Percentiles rank a stretch among this genome's conserved stretches.
phyloP scores from a whole-genome alignment of 495 filamentous ascomycete species.

The Aspergillus baeticus region DNA sequence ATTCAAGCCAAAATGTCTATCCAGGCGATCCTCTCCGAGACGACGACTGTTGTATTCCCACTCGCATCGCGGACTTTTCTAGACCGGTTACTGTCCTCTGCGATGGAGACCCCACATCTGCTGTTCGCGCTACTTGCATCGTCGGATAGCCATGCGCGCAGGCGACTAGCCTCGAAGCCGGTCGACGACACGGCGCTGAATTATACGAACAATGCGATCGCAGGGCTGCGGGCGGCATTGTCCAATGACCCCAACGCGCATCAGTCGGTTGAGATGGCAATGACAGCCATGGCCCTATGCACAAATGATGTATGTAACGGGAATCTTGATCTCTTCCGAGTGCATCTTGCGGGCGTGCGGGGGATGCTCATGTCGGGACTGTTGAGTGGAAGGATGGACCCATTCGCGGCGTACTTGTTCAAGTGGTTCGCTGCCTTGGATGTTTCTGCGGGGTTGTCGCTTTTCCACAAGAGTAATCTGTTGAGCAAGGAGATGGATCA shows the following conservation, averaged over 20 bases:
- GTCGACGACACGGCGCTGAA: slow-evolving; percentile 14
- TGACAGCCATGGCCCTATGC: slow-evolving; percentile 33
- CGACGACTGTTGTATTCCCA: slow-evolving; percentile 28
- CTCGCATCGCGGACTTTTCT: slow-evolving; percentile 26
- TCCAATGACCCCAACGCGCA: slow-evolving; percentile 11
- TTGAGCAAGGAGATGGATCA: not conserved
- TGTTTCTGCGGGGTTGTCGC: slow-evolving; percentile 25
- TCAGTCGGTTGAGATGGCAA: slow-evolving; percentile 20
- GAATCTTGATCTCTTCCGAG: slow-evolving; percentile 28
- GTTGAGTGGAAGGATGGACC: slow-evolving; percentile 5
- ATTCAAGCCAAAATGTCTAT: slow-evolving; percentile 27
- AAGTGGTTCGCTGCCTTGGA: slow-evolving; percentile 36
- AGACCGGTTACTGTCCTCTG: slow-evolving; percentile 22
- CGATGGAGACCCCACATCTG: slow-evolving; percentile 26
- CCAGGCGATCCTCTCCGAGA: slow-evolving; percentile 28
- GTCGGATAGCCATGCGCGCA: no score
- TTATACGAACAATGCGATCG: slow-evolving; percentile 32
- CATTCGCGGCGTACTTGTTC: slow-evolving; percentile 22
- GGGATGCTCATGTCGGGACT: slow-evolving; percentile 22
- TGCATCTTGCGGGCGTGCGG: slow-evolving; percentile 29
- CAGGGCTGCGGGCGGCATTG: slow-evolving; percentile 23
- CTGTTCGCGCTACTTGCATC: no score
- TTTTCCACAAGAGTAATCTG: not conserved
- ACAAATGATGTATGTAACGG: slow-evolving; percentile 41
- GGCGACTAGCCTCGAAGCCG: no score